phyloP scores from a whole-genome alignment of 176 grass and related monocot species.

The Oropetium thomaeum region DNA sequence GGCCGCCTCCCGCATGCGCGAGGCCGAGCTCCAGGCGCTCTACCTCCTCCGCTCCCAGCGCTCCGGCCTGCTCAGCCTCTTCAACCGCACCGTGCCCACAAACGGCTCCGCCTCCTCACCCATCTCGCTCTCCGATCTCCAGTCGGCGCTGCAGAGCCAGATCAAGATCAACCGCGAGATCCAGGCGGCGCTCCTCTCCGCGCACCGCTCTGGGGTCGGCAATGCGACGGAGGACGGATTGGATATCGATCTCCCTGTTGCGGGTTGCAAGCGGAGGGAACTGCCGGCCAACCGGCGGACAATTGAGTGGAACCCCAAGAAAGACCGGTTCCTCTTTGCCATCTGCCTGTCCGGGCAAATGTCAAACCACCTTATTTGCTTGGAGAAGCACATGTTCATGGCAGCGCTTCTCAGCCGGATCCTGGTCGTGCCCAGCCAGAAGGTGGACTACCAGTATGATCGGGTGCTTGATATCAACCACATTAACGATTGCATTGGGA shows the following conservation, averaged over 20 bases:
- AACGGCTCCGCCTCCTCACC: constrained; percentile 24
- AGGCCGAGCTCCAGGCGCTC: constrained; percentile 77
- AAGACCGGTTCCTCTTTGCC: constrained; percentile 68
- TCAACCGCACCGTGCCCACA: constrained; percentile 47
- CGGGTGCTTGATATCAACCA: constrained; percentile 76
- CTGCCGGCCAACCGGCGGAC: constrained; percentile 51
- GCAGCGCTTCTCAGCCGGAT: constrained; percentile 72
- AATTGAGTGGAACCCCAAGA: constrained; percentile 93
- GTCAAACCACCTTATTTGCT: constrained; percentile 97
- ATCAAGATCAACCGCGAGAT: constrained; percentile 91
- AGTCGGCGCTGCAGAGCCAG: constrained; percentile 59
- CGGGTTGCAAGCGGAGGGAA: constrained; percentile 52
- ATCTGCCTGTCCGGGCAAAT: constrained; percentile 90
- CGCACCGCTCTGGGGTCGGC: constrained; percentile 44
- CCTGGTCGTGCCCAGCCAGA: constrained; percentile 77
- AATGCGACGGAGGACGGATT: constrained; percentile 48
- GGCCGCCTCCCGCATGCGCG: constrained; percentile 62
- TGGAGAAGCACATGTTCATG: constrained; percentile 99
- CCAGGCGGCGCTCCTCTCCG: constrained; percentile 61
- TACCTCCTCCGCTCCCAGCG: constrained; percentile 81
- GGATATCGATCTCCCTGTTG: constrained; percentile 40
- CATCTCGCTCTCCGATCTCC: constrained; percentile 52
- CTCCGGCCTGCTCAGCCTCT: constrained; percentile 58
- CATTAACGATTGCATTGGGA: constrained; percentile 78
- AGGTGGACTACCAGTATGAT: constrained; percentile 76